Base-by-base conservation (phyloP, 2,329 filamentous ascomycete species). In the Ophiostoma himal-ulmi region DNA sequence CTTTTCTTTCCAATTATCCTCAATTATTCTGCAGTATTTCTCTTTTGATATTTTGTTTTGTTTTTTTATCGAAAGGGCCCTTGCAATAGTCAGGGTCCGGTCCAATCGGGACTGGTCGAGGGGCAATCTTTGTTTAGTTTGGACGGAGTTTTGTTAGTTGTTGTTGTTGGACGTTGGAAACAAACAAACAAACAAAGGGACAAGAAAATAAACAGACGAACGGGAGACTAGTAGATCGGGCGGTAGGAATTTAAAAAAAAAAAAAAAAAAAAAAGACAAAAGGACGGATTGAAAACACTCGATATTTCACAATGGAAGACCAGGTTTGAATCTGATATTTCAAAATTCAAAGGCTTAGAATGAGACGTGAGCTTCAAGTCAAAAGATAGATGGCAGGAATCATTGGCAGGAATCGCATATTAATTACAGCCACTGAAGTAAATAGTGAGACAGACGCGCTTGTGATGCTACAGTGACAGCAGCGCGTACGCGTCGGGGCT, bases 71-170 rank as follows among this genome's bases (percentile, higher is more conserved):
- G n/a, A 10, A 57, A 57, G 26, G 26, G 34, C 26, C 57, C 22
- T 30, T 30, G 26, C 52, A 57, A 26, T 34, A 7, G 57, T 7
- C 57, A 62, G 57, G 57, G 57, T 34, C 57, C 13, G 57, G 57
- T 62, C 57, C 57, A 62, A 30, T 34, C 57, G 57, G 57, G 57
- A 62, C 26, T 34, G 22, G 57, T 30, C 57, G 22, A 60, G 22
- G 52, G 57, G 57, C 57, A 34, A 26, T 62, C 57, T 62, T 62
- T 62, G 26, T 62, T 30, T 62, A 62, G 57, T 62, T 26, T 62
- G 11, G 57, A 17, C 13, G 57, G 57, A 34, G 26, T 57, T 62
- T 62, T 54, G 52, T 22, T 62, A 62, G 57, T 22, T 62, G 57
- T 34, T 62, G 57, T 62, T 62, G 57, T 62, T 62, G 57, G 44